Base-by-base conservation (phyloP, 1,139 yeast genomes). In the Protomyces macrosporus region DNA sequence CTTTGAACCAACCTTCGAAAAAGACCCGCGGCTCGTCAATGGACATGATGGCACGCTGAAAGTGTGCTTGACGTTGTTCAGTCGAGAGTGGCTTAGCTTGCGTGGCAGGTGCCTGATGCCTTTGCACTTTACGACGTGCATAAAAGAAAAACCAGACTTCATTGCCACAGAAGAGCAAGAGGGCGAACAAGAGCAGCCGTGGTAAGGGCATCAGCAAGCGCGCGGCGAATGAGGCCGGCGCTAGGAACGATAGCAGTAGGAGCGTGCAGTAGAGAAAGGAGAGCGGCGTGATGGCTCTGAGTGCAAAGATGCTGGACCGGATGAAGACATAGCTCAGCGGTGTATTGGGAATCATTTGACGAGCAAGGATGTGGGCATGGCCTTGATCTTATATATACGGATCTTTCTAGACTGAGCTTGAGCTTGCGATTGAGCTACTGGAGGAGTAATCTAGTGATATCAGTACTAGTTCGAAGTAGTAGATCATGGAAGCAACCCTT, bases 131-230 rank as follows among this genome's bases (percentile, higher is more conserved):
- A 35, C 55, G 45, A 10, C 33, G 30, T 14, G 23, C 34, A 14
- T 54, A 58, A 12, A 58, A 58, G 62, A 39, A 58, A 36, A 58
- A 58, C 62, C 62, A 58, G 12, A 58, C 62, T 35, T 58, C 62
- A 50, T 58, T 53, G 9, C 55, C 32, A 39, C 45, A 45, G 45
- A 57, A 42, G 12, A 53, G 5, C 2, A 54, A 35, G 32, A 63
- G 16, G 30, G 33, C 33, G 48, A 50, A 51, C 7, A 63, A 48
- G 10, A 42, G 33, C 32, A 35, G 12, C 10, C 37, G 36, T n/a
- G 63, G 32, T 34, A 55, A 32, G n/a, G 45, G 12, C 53, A 39
- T 45, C 6, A 10, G 36, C 12, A 51, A 37, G 12, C 32, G 52
- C 6, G 45, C n/a, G 10, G 23, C 16, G 7, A 35, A n/a, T 5